Percentiles rank a stretch among this genome's conserved stretches.
Evolutionary conservation across 1,139 yeast species (phyloP).

Genomic region (Arxiozyma slooffiae): DNA sequence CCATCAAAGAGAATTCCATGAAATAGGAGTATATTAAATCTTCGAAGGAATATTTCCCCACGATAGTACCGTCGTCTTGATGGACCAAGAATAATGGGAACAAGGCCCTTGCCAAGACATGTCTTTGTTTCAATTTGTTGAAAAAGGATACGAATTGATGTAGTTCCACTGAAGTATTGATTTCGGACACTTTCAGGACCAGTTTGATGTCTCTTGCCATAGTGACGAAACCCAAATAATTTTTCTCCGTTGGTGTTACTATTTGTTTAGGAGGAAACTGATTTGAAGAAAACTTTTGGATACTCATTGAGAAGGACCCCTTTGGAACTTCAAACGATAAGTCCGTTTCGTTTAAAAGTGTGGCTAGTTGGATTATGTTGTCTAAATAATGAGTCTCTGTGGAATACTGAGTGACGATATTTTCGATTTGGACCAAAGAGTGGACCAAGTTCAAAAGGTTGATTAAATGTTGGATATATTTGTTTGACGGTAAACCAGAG

Average conservation of each 20-base stretch:
- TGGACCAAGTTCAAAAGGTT: constrained; percentile 12
- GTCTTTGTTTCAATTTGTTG: constrained; percentile 30
- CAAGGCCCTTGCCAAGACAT: constrained; percentile 51
- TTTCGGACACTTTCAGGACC: constrained; percentile 33
- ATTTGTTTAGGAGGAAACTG: constrained; percentile 47
- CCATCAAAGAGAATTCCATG: constrained; percentile 30
- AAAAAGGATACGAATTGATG: constrained; percentile 29
- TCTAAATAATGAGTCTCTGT: constrained; percentile 10
- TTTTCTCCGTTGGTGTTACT: constrained; percentile 23
- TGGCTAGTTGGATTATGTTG: constrained; percentile 10
- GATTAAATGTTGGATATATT: constrained; percentile 8
- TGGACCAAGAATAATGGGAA: constrained; percentile 52
- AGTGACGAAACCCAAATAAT: constrained; percentile 19
- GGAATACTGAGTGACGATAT: constrained; percentile 9
- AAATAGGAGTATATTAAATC: constrained; percentile 30
- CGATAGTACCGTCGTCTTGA: constrained; percentile 47
- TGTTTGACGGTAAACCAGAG: background rate
- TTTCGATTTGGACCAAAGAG: constrained; percentile 15
- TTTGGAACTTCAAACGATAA: constrained; percentile 23
- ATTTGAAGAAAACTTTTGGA: constrained; percentile 46
- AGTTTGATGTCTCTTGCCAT: constrained; percentile 30
- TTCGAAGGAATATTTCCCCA: constrained; percentile 32
- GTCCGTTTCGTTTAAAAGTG: constrained; percentile 1
- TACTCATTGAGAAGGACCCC: constrained; percentile 44
- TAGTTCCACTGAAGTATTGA: constrained; percentile 29